Evolutionary conservation across 352 stramenopile genomes (phyloP), one percentile per base, ranked within the genome.

Genomic region (Phytophthora pluvialis): DNA sequence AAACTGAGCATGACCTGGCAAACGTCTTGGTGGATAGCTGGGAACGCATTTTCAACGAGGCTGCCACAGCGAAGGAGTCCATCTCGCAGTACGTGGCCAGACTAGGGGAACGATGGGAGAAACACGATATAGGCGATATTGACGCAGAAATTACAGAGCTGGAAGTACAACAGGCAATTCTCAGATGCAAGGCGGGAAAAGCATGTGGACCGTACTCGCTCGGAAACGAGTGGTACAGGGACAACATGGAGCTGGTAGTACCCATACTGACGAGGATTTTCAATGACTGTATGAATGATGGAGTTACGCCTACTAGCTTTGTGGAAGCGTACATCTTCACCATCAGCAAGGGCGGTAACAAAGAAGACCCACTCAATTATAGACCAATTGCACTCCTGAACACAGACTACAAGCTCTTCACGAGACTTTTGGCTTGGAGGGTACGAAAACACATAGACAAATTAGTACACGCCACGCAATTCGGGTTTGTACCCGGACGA

Each of bases 241-340:
- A 16, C 3, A n/a, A 16, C 6, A 7, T 4, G 3, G 36, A 5
- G 8, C 9, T 7, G n/a, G n/a, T 57, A 6, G 25, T 39, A 1
- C 58, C 39, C 4, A 31, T 49, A 0, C 25, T 66, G 0, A 43
- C 48, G 4, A 46, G 11, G 4, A 0, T 65, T 1, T 53, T 29
- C 18, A 58, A 65, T 13, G 35, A 32, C 3, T 52, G 47, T 15
- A 16, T 66, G 4, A 11, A 21, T 1, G 25, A 15, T 3, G 59
- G 43, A 5, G 28, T 15, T 2, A 51, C 42, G 2, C 42, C 48
- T 1, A 21, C 3, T 1, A 50, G n/a, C n/a, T n/a, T n/a, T n/a
- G n/a, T n/a, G n/a, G n/a, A n/a, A n/a, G n/a, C n/a, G n/a, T n/a
- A n/a, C n/a, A n/a, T n/a, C n/a, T n/a, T n/a, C n/a, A n/a, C n/a